Evolutionary conservation across 2,329 filamentous ascomycete genomes (phyloP).

Genomic region (Coleophoma eucalyptorum): DNA sequence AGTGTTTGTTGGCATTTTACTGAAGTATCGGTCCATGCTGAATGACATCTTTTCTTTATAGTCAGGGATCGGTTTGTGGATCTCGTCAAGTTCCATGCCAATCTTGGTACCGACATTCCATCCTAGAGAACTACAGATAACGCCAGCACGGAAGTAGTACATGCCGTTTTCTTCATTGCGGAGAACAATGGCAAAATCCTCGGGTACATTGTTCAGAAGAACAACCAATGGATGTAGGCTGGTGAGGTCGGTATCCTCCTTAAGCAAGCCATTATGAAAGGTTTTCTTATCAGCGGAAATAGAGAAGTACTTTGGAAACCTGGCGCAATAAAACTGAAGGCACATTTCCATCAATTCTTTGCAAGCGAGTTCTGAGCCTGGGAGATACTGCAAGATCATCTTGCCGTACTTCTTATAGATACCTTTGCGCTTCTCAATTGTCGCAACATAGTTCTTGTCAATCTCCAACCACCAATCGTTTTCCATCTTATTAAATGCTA

Average conservation of each 20-base stretch:
- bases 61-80: slow-evolving; percentile 73
- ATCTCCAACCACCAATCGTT: slow-evolving; percentile 88
- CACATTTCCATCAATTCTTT: slow-evolving; percentile 88
- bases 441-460: slow-evolving; percentile 65
- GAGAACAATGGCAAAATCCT: slow-evolving; percentile 78
- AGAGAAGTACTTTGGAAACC: slow-evolving; percentile 74
- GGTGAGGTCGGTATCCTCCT: slow-evolving; percentile 56
- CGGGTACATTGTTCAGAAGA: slow-evolving; percentile 73
- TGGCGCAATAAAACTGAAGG: slow-evolving; percentile 71
- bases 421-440: slow-evolving; percentile 64
- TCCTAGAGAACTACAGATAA: slow-evolving; percentile 75
- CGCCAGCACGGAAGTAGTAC: slow-evolving; percentile 71
- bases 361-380: slow-evolving; percentile 73
- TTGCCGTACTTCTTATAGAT: slow-evolving; percentile 62
- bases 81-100: slow-evolving; percentile 63
- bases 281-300: slow-evolving; percentile 48
- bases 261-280: slow-evolving; percentile 67
- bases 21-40: slow-evolving; percentile 82
- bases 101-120: slow-evolving; percentile 78
- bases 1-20: slow-evolving; percentile 68
- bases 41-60: slow-evolving; percentile 87
- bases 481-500: slow-evolving; percentile 75
- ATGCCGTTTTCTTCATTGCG: slow-evolving; percentile 67
- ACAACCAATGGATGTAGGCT: slow-evolving; percentile 63
- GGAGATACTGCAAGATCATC: slow-evolving; percentile 62